A percentile compares a stretch with the other conserved stretches of the same genome.
Evolutionary conservation across 139 green algal genomes (phyloP).

Genomic region (Chlamydomonas sp.): DNA sequence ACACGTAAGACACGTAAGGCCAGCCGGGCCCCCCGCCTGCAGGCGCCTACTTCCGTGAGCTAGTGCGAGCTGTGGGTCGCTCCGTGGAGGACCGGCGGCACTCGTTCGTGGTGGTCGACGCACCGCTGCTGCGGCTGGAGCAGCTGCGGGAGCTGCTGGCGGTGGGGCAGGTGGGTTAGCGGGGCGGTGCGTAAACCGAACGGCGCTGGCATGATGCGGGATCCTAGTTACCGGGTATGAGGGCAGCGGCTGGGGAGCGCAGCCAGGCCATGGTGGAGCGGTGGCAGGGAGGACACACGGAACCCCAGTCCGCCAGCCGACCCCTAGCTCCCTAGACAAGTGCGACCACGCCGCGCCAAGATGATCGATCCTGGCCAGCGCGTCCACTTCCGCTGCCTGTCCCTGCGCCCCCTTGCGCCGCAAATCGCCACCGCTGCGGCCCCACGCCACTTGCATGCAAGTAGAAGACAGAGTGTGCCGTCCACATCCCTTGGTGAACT

Average conservation of each 20-base stretch:
- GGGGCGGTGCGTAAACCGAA: neutral
- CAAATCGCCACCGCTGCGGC: no score
- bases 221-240: neutral
- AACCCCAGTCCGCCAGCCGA: neutral
- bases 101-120: constrained; percentile 80
- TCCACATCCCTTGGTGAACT: no score
- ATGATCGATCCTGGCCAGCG: no score
- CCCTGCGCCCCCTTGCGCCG: no score
- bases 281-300: neutral
- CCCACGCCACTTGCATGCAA: no score
- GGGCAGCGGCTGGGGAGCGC: neutral
- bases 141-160: constrained; percentile 65
- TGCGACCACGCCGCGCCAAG: no score
- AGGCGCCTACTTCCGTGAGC: constrained; percentile 72
- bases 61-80: constrained; percentile 67
- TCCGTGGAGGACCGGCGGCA: constrained; percentile 76
- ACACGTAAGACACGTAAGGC: neutral
- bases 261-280: no score
- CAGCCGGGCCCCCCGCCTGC: neutral
- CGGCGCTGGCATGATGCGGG: neutral
- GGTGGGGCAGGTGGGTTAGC: constrained; percentile 54
- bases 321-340: no score
- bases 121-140: constrained; percentile 56
- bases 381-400: no score
- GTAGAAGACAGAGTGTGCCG: no score